phyloP scores from a whole-genome alignment of 176 grass and related monocot genomes.

The Phoenix dactylifera region DNA sequence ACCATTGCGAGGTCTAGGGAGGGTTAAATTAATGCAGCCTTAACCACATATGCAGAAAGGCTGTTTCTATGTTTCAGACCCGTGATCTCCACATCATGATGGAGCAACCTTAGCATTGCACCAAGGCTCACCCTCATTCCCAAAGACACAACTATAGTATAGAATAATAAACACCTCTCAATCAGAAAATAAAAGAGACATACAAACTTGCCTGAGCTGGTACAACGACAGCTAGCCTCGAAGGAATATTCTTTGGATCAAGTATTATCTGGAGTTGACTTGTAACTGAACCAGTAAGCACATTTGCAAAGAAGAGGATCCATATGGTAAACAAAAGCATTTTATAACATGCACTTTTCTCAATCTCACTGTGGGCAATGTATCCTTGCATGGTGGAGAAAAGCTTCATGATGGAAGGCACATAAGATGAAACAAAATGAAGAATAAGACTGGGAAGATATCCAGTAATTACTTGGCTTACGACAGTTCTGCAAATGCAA shows the following conservation, averaged over 20 bases:
- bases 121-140: no score
- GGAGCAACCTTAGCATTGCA: no score
- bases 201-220: conserved; percentile 50
- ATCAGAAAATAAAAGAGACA: not conserved
- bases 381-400: conserved; percentile 97
- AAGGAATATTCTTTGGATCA: conserved; percentile 76
- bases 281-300: conserved; percentile 61
- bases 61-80: no score
- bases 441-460: conserved; percentile 97
- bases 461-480: conserved; percentile 86
- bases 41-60: no score
- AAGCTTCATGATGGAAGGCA: conserved; percentile 75
- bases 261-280: conserved; percentile 39
- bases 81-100: no score
- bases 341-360: conserved; percentile 87
- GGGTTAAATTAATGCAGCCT: no score
- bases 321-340: conserved; percentile 95
- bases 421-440: conserved; percentile 55
- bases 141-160: no score
- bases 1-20: no score
- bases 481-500: conserved; percentile 58
- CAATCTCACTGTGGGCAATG: conserved; percentile 66
- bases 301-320: conserved; percentile 84
- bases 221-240: conserved; percentile 72
- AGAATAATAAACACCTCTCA: no score